Evolutionary conservation across 306 rosid genomes (phyloP).

Genomic region (Nissolia schottii): DNA sequence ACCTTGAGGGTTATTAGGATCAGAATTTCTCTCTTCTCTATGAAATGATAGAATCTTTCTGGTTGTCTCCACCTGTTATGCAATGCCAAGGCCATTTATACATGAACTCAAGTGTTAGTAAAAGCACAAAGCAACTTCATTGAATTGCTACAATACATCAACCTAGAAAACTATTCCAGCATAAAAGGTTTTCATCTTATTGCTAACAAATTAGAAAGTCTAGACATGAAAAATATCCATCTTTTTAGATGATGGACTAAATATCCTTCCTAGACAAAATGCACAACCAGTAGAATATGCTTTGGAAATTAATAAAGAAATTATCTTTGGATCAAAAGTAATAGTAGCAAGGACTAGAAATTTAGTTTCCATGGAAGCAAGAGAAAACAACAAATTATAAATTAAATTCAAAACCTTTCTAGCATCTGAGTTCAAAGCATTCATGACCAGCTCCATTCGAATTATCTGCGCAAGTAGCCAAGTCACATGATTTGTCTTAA

Average conservation of each 20-base stretch:
- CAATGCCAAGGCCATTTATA: slow-evolving; percentile 23
- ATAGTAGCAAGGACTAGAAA: slow-evolving; percentile 22
- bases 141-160: slow-evolving; percentile 9
- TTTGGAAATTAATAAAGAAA: slow-evolving; percentile 3
- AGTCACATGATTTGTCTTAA: slow-evolving; percentile 91
- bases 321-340: not conserved
- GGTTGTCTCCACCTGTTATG: slow-evolving; percentile 83
- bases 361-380: not conserved
- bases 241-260: slow-evolving; percentile 2
- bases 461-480: slow-evolving; percentile 92
- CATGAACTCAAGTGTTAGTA: slow-evolving; percentile 15
- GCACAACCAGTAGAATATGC: not conserved
- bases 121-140: not conserved
- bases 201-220: slow-evolving; percentile 16
- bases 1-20: slow-evolving; percentile 86
- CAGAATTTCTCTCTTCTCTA: slow-evolving; percentile 85
- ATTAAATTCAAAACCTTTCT: slow-evolving; percentile 74
- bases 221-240: slow-evolving; percentile 13
- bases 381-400: not conserved
- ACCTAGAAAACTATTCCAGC: slow-evolving; percentile 16
- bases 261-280: not conserved
- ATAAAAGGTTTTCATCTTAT: not conserved
- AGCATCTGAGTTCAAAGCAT: slow-evolving; percentile 81
- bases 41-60: slow-evolving; percentile 88
- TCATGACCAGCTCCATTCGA: slow-evolving; percentile 88